A percentile compares a stretch with the other conserved stretches of the same genome.
Conservation (phyloP, 2,329 filamentous ascomycete genomes). For the Arthrobotrys megalospora region DNA sequence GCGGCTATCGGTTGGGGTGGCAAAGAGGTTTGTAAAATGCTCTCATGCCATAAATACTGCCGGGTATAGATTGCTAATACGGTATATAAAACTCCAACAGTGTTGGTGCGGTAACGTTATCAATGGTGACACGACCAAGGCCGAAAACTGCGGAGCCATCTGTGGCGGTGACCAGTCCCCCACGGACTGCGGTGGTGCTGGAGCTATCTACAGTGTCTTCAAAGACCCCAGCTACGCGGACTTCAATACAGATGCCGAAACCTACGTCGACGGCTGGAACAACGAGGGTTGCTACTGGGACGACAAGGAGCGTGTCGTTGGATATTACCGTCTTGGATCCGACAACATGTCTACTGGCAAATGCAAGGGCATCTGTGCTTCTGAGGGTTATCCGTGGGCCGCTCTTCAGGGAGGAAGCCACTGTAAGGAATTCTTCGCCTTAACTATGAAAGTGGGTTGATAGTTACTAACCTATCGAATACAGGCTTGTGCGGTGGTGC, state of each 20-base stretch:
- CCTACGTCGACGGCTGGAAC: neutral
- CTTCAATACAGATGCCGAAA: neutral
- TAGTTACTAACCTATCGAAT: neutral
- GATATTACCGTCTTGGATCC: no score
- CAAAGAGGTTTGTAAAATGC: neutral
- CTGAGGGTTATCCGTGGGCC: neutral
- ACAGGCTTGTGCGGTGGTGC: neutral
- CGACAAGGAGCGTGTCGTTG: neutral
- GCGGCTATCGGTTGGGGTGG: conserved; percentile 18
- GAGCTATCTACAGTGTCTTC: neutral
- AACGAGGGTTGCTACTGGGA: neutral
- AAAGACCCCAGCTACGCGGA: neutral
- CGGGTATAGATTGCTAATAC: conserved; percentile 1
- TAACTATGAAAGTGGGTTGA: neutral
- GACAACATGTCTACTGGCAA: neutral
- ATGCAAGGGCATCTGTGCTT: conserved; percentile 1
- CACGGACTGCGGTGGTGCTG: neutral
- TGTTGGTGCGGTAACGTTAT: conserved; percentile 8
- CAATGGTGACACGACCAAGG: neutral
- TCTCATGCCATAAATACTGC: neutral
- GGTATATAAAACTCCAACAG: neutral
- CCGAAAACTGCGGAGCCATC: neutral
- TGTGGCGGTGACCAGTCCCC: neutral
- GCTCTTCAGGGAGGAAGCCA: neutral
- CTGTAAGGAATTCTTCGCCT: neutral